phyloP scores from a whole-genome alignment of 2,329 filamentous ascomycete species.

The Tolypocladium guangdongense region DNA sequence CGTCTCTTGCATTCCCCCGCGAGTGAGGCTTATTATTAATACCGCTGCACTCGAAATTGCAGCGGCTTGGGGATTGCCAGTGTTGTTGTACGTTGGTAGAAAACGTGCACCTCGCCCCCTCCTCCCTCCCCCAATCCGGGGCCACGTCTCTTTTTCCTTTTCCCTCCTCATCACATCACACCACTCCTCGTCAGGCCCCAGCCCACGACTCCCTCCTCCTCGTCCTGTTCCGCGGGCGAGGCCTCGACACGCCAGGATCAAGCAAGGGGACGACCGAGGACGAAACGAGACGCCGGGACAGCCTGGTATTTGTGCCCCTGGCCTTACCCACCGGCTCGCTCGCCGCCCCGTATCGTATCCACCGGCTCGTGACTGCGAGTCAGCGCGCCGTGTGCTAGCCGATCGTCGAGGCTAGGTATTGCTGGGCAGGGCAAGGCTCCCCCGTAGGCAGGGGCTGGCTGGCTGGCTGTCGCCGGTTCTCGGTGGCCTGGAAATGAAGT shows the following conservation, averaged over 20 bases:
- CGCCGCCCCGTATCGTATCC: neutral
- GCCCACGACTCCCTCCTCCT: neutral
- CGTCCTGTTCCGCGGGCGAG: neutral
- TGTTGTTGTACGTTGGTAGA: neutral
- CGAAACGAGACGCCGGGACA: too few species aligned
- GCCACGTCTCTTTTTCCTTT: neutral
- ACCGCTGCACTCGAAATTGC: neutral
- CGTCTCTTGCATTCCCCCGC: neutral
- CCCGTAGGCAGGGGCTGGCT: neutral
- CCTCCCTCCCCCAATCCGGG: neutral
- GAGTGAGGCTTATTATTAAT: neutral
- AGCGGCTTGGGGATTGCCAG: neutral
- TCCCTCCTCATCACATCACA: neutral
- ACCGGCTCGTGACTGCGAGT: neutral
- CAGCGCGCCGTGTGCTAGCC: neutral
- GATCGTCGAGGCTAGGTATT: neutral
- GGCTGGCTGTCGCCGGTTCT: neutral
- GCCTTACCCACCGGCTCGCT: neutral
- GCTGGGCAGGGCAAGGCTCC: neutral
- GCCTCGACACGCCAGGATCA: too few species aligned
- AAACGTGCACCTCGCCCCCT: neutral
- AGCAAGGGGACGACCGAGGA: too few species aligned
- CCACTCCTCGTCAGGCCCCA: neutral
- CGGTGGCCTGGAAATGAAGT: constrained; percentile 13
- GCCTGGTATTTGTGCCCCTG: neutral